phyloP scores from a whole-genome alignment of 768 basidiomycete species.

The Phylloporus sp. region DNA sequence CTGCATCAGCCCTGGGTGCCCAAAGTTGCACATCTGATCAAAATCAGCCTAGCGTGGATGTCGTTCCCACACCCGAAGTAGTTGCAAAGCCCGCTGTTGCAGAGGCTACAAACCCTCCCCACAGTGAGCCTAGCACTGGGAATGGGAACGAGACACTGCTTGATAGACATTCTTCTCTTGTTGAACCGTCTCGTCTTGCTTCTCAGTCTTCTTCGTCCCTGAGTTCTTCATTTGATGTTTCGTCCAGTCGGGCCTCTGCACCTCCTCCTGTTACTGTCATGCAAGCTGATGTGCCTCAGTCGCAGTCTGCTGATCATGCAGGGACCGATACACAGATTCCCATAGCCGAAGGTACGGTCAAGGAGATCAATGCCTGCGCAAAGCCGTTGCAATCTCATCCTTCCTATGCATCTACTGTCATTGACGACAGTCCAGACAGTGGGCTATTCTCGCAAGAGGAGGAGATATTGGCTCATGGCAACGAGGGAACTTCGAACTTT shows the following conservation, averaged over 20 bases:
- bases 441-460: conserved; percentile 28
- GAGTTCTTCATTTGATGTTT: conserved; percentile 41
- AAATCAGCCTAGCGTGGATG: conserved; percentile 21
- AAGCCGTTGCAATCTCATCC: conserved; percentile 40
- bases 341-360: conserved; percentile 1
- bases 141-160: conserved; percentile 15
- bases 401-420: conserved; percentile 51
- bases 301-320: conserved; percentile 45
- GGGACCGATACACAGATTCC: conserved; percentile 44
- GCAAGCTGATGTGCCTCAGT: conserved; percentile 39
- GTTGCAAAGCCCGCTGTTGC: conserved; percentile 13
- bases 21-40: conserved; percentile 12
- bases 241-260: conserved; percentile 42
- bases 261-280: conserved; percentile 19
- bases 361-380: conserved; percentile 8
- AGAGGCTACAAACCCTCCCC: conserved; percentile 20
- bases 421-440: conserved; percentile 41
- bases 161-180: conserved; percentile 21
- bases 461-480: conserved; percentile 13
- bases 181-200: conserved; percentile 30
- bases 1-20: conserved; percentile 18
- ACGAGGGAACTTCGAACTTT: conserved; percentile 21
- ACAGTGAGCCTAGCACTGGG: conserved; percentile 14
- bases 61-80: conserved; percentile 19
- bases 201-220: conserved; percentile 31